Conservation (phyloP, 73 alveolate species). For the Stentor roeselii region DNA sequence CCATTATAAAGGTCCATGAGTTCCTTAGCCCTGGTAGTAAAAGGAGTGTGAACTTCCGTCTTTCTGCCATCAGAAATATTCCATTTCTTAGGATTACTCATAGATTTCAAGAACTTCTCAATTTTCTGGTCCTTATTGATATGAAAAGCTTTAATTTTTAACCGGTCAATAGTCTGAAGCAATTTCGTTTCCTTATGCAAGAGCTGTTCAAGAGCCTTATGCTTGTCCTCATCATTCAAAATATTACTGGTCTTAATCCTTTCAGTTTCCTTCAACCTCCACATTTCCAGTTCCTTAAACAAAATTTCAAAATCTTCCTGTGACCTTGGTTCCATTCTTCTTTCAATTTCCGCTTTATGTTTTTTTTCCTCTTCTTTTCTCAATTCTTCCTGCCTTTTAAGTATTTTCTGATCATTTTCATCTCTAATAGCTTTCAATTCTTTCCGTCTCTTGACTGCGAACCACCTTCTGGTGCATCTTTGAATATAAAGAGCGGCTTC, state of each 20-base stretch:
- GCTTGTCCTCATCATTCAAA: conserved; percentile 57
- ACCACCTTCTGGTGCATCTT: conserved; percentile 77
- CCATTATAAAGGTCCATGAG: conserved; percentile 97
- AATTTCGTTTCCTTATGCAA: conserved; percentile 97
- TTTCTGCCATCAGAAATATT: conserved; percentile 46
- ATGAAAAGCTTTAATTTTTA: conserved; percentile 90
- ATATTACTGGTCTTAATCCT: conserved; percentile 80
- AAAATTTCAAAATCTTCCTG: conserved; percentile 93
- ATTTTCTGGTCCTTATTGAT: conserved; percentile 92
- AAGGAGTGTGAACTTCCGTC: conserved; percentile 96
- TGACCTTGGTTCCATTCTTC: conserved; percentile 98
- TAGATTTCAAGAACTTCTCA: conserved; percentile 85
- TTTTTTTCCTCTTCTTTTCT: conserved; percentile 92
- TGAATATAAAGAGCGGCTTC: conserved; percentile 87
- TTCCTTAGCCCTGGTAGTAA: conserved; percentile 94
- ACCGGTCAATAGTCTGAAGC: conserved; percentile 96
- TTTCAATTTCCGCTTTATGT: conserved; percentile 97
- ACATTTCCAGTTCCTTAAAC: conserved; percentile 94
- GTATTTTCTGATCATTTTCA: conserved; percentile 77
- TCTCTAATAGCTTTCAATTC: conserved; percentile 75
- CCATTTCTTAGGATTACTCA: conserved; percentile 88
- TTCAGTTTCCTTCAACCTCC: conserved; percentile 91
- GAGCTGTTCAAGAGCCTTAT: conserved; percentile 86
- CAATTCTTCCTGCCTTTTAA: conserved; percentile 87
- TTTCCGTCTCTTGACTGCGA: conserved; percentile 73